Conservation (phyloP, 805 yeast genomes). For the Tetrapisispora pingtungensis region DNA sequence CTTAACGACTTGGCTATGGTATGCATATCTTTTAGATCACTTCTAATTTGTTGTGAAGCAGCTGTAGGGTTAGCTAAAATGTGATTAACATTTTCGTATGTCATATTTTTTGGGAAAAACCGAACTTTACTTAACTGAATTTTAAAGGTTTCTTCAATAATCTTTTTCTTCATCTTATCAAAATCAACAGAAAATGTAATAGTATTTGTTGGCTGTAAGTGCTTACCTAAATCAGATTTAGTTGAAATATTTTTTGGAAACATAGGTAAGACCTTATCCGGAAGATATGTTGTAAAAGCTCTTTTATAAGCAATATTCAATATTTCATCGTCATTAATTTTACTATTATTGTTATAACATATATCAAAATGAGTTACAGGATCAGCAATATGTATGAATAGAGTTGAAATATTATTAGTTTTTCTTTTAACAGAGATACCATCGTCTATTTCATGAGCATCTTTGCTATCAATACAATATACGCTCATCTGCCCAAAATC, state of each 20-base stretch:
- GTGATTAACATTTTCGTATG: conserved; percentile 47
- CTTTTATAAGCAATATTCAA: conserved; percentile 50
- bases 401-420: conserved; percentile 28
- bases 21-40: conserved; percentile 32
- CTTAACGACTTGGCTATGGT: conserved; percentile 15
- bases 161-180: conserved; percentile 11
- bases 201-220: conserved; percentile 36
- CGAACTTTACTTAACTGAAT: conserved; percentile 35
- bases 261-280: conserved; percentile 58
- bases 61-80: not conserved
- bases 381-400: conserved; percentile 77
- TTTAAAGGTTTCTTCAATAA: conserved; percentile 21
- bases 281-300: conserved; percentile 62
- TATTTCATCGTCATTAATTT: conserved; percentile 16
- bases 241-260: conserved; percentile 49
- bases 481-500: conserved; percentile 41
- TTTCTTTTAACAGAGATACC: conserved; percentile 56
- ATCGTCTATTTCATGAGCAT: conserved; percentile 89
- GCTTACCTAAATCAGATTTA: conserved; percentile 42
- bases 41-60: conserved; percentile 3
- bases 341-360: conserved; percentile 15
- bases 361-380: conserved; percentile 56
- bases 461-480: conserved; percentile 73
- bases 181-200: conserved; percentile 36
- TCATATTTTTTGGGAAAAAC: conserved; percentile 38